Conservation (phyloP, 306 rosid genomes). For the Quercus alba region DNA sequence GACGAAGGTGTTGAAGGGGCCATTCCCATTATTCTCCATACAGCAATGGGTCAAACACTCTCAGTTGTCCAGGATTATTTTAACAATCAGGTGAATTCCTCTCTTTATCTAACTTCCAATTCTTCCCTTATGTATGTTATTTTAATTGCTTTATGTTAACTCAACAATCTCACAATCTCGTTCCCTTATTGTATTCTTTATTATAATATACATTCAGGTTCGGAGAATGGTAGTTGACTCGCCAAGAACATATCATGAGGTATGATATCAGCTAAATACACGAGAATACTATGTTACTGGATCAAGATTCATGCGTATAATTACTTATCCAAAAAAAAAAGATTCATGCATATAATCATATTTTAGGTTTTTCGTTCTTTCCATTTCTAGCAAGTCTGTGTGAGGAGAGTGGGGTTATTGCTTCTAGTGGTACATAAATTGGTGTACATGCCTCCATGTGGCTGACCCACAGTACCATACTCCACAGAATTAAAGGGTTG, state of each 20-base stretch:
- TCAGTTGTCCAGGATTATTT: conserved; percentile 98
- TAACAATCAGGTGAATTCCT: conserved; percentile 58
- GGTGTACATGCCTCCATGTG: neutral
- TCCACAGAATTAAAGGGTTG: neutral
- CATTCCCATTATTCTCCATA: conserved; percentile 80
- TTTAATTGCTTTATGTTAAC: conserved; percentile 7
- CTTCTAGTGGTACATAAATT: neutral
- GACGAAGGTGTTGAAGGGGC: conserved; percentile 99
- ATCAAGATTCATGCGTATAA: conserved; percentile 5
- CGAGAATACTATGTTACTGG: conserved; percentile 7
- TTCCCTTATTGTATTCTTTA: conserved; percentile 29
- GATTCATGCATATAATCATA: neutral
- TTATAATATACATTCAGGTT: conserved; percentile 52
- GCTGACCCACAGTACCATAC: neutral
- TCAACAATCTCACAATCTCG: conserved; percentile 7
- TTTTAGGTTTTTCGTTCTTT: conserved; percentile 3
- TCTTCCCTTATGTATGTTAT: neutral
- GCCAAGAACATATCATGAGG: conserved; percentile 94
- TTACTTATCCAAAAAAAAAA: too few species aligned
- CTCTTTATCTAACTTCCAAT: conserved; percentile 17
- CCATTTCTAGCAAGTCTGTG: neutral
- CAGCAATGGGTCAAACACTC: conserved; percentile 95
- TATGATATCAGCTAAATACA: conserved; percentile 27
- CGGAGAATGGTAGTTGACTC: conserved; percentile 92
- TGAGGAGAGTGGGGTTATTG: neutral